Conservation (phyloP, 2,329 filamentous ascomycete genomes). For the Sordariomycetes sp. region DNA sequence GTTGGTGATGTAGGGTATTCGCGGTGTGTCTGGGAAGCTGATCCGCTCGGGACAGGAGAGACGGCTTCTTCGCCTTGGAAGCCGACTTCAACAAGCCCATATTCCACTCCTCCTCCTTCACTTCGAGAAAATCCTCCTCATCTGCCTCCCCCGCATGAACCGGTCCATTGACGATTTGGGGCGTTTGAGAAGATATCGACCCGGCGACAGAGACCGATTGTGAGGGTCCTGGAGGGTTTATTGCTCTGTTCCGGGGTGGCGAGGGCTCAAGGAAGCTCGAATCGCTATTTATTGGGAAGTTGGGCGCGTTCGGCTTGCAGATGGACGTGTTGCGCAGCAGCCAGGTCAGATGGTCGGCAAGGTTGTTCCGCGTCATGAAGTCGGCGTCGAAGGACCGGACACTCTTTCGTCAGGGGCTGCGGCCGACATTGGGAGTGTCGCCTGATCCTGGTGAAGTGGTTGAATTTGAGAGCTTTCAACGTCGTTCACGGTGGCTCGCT, state of each 20-base stretch:
- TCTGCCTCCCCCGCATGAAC: slow-evolving; percentile 1
- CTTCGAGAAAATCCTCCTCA: slow-evolving; percentile 8
- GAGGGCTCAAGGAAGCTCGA: slow-evolving; percentile 12
- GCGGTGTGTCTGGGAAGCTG: slow-evolving; percentile 11
- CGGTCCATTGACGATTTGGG: too few relatives aligned
- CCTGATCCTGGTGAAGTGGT: neutral
- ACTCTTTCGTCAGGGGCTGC: slow-evolving; percentile 7
- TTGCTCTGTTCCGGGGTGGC: slow-evolving; percentile 9
- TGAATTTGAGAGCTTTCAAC: neutral
- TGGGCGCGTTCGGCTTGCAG: slow-evolving; percentile 28
- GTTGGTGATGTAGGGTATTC: neutral
- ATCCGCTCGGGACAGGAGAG: slow-evolving; percentile 30
- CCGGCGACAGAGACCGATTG: too few relatives aligned
- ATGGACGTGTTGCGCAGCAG: slow-evolving; percentile 38
- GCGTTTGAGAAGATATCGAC: too few relatives aligned
- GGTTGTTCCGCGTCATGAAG: slow-evolving; percentile 56
- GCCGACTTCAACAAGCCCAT: slow-evolving; percentile 38
- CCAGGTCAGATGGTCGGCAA: slow-evolving; percentile 48
- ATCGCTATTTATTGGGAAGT: slow-evolving; percentile 22
- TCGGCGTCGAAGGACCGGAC: slow-evolving; percentile 17
- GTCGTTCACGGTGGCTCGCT: slow-evolving; percentile 3
- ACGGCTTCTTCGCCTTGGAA: slow-evolving; percentile 33
- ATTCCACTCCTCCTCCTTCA: slow-evolving; percentile 16
- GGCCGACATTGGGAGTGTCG: slow-evolving; percentile 3
- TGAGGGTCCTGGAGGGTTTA: too few relatives aligned